phyloP scores from a whole-genome alignment of 805 yeast genomes.

The Metschnikowia drakensbergensis region DNA sequence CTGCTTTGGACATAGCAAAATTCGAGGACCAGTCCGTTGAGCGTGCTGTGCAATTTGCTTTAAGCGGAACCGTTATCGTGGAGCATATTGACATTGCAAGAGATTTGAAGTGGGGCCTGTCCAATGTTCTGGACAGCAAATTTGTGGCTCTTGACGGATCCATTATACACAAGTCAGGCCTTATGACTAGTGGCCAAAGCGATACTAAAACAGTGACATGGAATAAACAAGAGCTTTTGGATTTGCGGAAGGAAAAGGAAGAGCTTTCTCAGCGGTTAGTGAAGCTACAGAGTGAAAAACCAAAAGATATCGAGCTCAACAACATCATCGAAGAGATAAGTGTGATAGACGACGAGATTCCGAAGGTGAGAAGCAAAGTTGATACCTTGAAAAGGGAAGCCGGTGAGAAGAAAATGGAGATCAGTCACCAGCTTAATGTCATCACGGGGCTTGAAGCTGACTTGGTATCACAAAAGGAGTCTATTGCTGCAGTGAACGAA shows the following conservation, averaged over 20 bases:
- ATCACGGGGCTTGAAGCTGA: conserved; percentile 16
- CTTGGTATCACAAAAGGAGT: background rate
- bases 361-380: conserved; percentile 43
- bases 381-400: conserved; percentile 42
- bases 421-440: conserved; percentile 22
- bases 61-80: conserved; percentile 77
- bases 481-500: conserved; percentile 19
- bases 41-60: conserved; percentile 73
- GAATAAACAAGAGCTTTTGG: conserved; percentile 67
- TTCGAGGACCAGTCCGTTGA: conserved; percentile 62
- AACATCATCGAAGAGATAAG: conserved; percentile 53
- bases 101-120: conserved; percentile 56
- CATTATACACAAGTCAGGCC: conserved; percentile 76
- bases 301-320: conserved; percentile 55
- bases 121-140: conserved; percentile 47
- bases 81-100: conserved; percentile 68
- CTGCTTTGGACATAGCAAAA: conserved; percentile 70
- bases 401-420: conserved; percentile 47
- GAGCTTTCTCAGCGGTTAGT: conserved; percentile 49
- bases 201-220: conserved; percentile 48
- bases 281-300: conserved; percentile 44
- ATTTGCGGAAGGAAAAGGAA: conserved; percentile 49
- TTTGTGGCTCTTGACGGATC: conserved; percentile 82
- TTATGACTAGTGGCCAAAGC: conserved; percentile 87
- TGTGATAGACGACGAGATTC: conserved; percentile 39